Conservation (phyloP, 2,329 filamentous ascomycete genomes). For the Apiospora malaysiana region DNA sequence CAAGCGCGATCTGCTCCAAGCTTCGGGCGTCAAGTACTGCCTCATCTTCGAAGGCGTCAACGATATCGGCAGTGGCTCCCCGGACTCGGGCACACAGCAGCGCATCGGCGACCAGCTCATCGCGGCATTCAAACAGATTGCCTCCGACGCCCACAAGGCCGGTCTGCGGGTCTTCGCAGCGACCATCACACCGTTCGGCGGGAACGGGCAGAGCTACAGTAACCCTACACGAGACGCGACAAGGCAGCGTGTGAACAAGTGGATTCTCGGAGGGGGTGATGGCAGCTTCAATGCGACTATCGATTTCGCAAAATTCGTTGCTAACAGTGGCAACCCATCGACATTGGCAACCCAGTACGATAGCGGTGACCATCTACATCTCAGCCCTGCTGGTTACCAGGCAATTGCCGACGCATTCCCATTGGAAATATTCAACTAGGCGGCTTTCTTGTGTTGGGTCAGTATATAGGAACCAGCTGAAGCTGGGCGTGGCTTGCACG, state of each 20-base stretch:
- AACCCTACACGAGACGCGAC: slow-evolving; percentile 60
- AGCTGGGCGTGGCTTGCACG: no score
- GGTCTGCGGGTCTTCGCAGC: slow-evolving; percentile 65
- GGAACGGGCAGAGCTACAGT: slow-evolving; percentile 59
- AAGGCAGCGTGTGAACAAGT: slow-evolving; percentile 63
- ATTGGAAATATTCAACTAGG: slow-evolving; percentile 53
- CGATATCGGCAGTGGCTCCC: slow-evolving; percentile 63
- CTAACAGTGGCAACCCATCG: slow-evolving; percentile 54
- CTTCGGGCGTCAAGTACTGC: slow-evolving; percentile 62
- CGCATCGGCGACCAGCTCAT: slow-evolving; percentile 57
- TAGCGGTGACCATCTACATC: slow-evolving; percentile 70
- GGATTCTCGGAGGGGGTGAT: slow-evolving; percentile 56
- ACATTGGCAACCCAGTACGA: slow-evolving; percentile 59
- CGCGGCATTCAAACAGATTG: slow-evolving; percentile 64
- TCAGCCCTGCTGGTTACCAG: slow-evolving; percentile 64
- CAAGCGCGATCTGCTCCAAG: slow-evolving; percentile 67
- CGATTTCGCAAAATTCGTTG: slow-evolving; percentile 66
- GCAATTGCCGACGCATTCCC: slow-evolving; percentile 64
- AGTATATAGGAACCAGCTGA: no score
- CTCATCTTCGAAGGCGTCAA: slow-evolving; percentile 74
- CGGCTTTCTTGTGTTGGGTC: no score
- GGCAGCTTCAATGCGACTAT: slow-evolving; percentile 64
- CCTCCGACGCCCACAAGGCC: slow-evolving; percentile 56
- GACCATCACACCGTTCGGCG: slow-evolving; percentile 69
- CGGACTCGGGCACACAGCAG: slow-evolving; percentile 53